Percentiles rank a stretch among this genome's conserved stretches.
Conservation (phyloP, 2,329 filamentous ascomycete species). For the Apiospora pterosperma region DNA sequence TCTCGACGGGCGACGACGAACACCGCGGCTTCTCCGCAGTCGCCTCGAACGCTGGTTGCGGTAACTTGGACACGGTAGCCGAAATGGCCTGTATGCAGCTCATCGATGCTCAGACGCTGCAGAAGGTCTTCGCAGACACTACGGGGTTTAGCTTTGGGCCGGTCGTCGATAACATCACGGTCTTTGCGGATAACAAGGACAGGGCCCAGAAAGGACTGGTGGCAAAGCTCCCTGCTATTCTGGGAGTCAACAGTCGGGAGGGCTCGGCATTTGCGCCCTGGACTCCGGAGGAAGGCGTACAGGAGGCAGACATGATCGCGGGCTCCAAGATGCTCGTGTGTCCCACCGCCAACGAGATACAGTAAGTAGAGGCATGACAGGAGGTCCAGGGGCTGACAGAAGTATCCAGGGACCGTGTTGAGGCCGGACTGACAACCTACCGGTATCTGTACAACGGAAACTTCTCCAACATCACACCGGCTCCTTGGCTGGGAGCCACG, state of each 20-base stretch:
- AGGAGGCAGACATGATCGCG: constrained; percentile 18
- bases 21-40: constrained; percentile 37
- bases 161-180: constrained; percentile 24
- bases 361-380: constrained; percentile 13
- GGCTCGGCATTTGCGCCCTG: constrained; percentile 21
- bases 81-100: constrained; percentile 36
- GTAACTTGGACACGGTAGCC: constrained; percentile 16
- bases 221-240: constrained; percentile 22
- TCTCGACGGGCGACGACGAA: constrained; percentile 18
- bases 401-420: constrained; percentile 12
- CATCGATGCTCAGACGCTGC: constrained; percentile 29
- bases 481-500: constrained; percentile 33
- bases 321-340: constrained; percentile 7
- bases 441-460: constrained; percentile 39
- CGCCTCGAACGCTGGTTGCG: constrained; percentile 32
- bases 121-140: constrained; percentile 24
- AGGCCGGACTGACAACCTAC: constrained; percentile 31
- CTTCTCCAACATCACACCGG: constrained; percentile 34
- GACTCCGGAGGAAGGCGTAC: constrained; percentile 15
- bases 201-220: constrained; percentile 22
- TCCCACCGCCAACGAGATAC: not conserved
- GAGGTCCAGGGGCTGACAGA: not conserved
- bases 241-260: constrained; percentile 22
- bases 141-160: constrained; percentile 28
- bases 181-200: constrained; percentile 31